phyloP scores from a whole-genome alignment of 305 asterid species.

The Caryopteris hybrid region DNA sequence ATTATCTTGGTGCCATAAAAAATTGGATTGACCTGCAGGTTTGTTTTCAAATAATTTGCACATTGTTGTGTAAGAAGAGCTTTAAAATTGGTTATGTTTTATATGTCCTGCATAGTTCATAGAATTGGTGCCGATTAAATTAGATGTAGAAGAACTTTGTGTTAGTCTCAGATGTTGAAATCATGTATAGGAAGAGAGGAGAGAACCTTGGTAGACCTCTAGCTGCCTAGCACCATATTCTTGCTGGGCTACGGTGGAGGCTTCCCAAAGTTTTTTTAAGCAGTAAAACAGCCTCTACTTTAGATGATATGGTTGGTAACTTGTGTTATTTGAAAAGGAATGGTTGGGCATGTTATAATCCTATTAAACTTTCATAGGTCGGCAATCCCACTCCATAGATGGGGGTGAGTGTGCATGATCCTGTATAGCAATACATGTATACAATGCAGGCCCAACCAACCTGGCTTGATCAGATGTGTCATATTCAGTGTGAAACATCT shows the following conservation, averaged over 20 bases:
- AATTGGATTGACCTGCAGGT: constrained; percentile 94
- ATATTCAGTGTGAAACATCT: neutral
- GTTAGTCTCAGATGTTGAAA: neutral
- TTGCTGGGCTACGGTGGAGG: neutral
- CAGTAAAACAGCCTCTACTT: neutral
- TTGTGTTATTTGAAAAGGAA: neutral
- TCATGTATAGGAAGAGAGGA: constrained; percentile 1
- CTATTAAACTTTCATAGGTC: neutral
- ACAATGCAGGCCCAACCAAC: neutral
- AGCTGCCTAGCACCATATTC: neutral
- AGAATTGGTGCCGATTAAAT: neutral
- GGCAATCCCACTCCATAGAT: neutral
- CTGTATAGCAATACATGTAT: neutral
- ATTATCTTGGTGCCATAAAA: constrained; percentile 93
- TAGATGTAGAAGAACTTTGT: neutral
- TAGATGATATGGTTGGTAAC: constrained; percentile 4
- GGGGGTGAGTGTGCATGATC: constrained; percentile 4
- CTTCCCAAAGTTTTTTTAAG: constrained; percentile 14
- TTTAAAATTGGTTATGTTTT: neutral
- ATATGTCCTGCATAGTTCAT: neutral
- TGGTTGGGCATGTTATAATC: constrained; percentile 6
- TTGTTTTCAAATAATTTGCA: constrained; percentile 8
- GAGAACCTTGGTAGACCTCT: neutral
- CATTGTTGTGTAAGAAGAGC: neutral
- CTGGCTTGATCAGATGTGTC: constrained; percentile 2